Conservation (phyloP, 108 stramenopile species). For the Aurantiochytrium sp. region DNA sequence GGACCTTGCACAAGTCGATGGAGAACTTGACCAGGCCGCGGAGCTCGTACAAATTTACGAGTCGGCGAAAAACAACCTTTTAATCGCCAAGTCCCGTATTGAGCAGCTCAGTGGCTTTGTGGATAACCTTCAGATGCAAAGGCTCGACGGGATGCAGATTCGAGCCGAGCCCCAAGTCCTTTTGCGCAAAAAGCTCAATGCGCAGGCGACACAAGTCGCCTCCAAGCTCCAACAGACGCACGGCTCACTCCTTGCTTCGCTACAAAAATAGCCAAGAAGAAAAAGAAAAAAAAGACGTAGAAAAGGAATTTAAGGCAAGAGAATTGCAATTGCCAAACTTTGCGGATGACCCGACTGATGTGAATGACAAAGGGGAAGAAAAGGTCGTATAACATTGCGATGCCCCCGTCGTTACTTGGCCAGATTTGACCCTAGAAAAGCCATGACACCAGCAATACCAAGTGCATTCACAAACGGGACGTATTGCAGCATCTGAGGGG, state of each 20-base stretch:
- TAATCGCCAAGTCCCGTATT: neutral
- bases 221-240: neutral
- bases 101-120: constrained; percentile 5
- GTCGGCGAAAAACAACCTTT: neutral
- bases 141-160: neutral
- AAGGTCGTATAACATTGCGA: neutral
- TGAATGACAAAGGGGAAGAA: neutral
- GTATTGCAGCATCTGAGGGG: neutral
- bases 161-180: too few species aligned
- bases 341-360: too few species aligned
- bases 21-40: neutral
- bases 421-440: neutral
- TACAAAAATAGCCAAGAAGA: neutral
- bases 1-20: neutral
- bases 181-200: neutral
- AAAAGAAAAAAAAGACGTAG: too few species aligned
- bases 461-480: neutral
- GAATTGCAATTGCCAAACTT: too few species aligned
- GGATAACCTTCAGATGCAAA: neutral
- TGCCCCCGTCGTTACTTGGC: neutral
- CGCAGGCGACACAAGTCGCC: neutral
- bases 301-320: too few species aligned
- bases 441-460: neutral
- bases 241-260: neutral
- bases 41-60: neutral